Percentiles rank a stretch among this genome's conserved stretches.
These are phyloP conservation scores for Pythium coloratum DNA, from an alignment of 352 stramenopile species.

Conservation along the genomic window DNA sequence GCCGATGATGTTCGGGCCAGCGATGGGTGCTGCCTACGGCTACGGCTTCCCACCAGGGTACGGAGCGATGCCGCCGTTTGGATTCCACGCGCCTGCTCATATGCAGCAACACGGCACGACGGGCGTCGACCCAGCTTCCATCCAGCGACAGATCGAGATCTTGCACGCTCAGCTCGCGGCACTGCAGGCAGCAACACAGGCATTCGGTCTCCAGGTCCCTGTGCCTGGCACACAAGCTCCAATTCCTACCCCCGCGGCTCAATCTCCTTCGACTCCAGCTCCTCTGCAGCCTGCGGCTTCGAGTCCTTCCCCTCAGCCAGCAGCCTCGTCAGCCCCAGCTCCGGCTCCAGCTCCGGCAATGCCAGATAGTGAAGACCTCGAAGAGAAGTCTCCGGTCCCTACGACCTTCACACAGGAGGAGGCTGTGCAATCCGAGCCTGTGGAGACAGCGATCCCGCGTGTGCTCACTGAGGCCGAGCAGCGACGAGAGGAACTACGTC, in stretches of 20 bases:
- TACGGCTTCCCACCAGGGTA: constrained; percentile 57
- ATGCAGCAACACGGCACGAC: constrained; percentile 16
- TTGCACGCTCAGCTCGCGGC: constrained; percentile 30
- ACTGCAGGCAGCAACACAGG: constrained; percentile 28
- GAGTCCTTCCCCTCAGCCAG: neutral
- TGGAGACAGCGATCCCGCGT: constrained; percentile 26
- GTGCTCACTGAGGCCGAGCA: constrained; percentile 31
- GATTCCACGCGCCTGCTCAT: constrained; percentile 23
- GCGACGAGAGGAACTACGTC: constrained; percentile 34
- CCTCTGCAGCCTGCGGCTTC: neutral
- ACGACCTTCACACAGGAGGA: neutral
- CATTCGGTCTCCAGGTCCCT: constrained; percentile 19
- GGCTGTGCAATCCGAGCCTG: constrained; percentile 2
- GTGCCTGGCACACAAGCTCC: neutral
- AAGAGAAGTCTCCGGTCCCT: constrained; percentile 28
- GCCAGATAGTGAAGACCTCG: constrained; percentile 15
- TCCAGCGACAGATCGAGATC: constrained; percentile 33
- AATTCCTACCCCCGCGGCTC: neutral
- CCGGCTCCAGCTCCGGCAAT: neutral
- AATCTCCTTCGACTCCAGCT: neutral
- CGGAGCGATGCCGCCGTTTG: constrained; percentile 52
- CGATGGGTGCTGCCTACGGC: constrained; percentile 45
- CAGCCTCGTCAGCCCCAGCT: neutral
- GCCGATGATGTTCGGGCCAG: constrained; percentile 58
- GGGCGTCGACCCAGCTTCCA: constrained; percentile 22